A percentile compares a stretch with the other conserved stretches of the same genome.
These are phyloP conservation scores for Suillus occidentalis DNA, from an alignment of 768 basidiomycete species.

Conservation along the genomic window DNA sequence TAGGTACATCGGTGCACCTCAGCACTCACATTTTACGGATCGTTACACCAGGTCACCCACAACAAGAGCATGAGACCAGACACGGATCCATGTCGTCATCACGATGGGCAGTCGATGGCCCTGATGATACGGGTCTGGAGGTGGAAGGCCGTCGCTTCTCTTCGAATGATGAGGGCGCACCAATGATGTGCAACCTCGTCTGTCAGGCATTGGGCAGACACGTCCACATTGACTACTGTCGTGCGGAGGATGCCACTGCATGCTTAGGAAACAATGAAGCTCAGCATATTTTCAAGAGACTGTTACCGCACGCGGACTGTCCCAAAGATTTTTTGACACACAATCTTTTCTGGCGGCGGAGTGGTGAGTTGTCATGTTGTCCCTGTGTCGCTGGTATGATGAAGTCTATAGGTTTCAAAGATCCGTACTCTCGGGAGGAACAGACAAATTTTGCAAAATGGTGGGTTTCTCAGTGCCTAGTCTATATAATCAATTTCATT, in stretches of 20 bases:
- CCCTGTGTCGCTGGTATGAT: not conserved
- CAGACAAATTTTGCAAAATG: constrained; percentile 54
- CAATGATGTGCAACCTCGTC: constrained; percentile 63
- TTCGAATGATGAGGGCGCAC: constrained; percentile 54
- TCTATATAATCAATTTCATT: not conserved
- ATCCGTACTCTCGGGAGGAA: constrained; percentile 60
- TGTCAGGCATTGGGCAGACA: constrained; percentile 59
- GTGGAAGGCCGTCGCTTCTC: constrained; percentile 56
- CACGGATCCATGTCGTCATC: constrained; percentile 65
- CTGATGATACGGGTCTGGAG: constrained; percentile 49
- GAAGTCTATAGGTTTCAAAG: constrained; percentile 50
- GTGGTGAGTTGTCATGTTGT: constrained; percentile 38
- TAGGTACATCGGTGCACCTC: constrained; percentile 21
- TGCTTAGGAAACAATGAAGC: constrained; percentile 44
- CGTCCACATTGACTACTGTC: constrained; percentile 56
- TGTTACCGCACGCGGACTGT: constrained; percentile 46
- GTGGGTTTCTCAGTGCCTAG: constrained; percentile 28
- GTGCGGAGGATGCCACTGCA: constrained; percentile 33
- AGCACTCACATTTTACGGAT: not conserved
- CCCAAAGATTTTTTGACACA: constrained; percentile 59
- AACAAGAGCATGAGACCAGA: constrained; percentile 60
- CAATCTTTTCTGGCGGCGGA: constrained; percentile 53
- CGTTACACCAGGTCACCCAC: constrained; percentile 46
- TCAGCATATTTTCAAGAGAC: constrained; percentile 43
- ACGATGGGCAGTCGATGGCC: constrained; percentile 55